Evolutionary conservation across 2,329 filamentous ascomycete species (phyloP).

Genomic region (Alternaria tenuissima): DNA sequence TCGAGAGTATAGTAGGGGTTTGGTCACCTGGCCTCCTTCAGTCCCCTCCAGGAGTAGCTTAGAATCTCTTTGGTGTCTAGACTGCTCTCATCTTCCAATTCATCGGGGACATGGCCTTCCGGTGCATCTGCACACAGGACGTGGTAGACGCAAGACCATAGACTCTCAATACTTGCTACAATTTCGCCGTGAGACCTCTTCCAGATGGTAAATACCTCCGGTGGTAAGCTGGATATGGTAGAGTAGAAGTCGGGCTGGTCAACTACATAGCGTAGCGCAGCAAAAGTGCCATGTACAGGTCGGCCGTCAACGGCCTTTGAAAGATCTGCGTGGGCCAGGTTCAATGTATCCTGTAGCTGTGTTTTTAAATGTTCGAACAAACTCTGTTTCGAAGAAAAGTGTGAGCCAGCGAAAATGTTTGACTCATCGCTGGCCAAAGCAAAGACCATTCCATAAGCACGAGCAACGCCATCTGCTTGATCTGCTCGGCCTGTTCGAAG

Average conservation of each 20-base stretch:
- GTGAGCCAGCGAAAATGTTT: conserved; percentile 19
- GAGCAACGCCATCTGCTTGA: conserved; percentile 89
- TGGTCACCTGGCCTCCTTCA: conserved; percentile 88
- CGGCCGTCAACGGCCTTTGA: conserved; percentile 63
- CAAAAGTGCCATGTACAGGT: conserved; percentile 57
- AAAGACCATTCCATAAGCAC: conserved; percentile 76
- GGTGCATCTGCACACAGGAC: conserved; percentile 94
- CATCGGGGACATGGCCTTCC: conserved; percentile 83
- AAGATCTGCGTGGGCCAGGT: conserved; percentile 70
- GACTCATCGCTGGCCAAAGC: conserved; percentile 52
- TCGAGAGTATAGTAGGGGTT: too few species aligned
- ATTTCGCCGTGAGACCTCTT: conserved; percentile 63
- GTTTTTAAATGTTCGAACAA: conserved; percentile 67
- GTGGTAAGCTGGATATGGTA: conserved; percentile 17
- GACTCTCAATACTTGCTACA: conserved; percentile 67
- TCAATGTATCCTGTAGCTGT: conserved; percentile 71
- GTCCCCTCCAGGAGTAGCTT: conserved; percentile 92
- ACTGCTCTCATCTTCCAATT: conserved; percentile 74
- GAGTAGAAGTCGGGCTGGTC: conserved; percentile 51
- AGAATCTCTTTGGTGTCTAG: conserved; percentile 86
- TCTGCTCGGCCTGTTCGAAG: conserved; percentile 82
- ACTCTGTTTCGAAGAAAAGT: conserved; percentile 43
- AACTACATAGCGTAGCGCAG: conserved; percentile 59
- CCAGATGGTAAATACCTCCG: conserved; percentile 36
- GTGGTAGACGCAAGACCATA: conserved; percentile 79